Evolutionary conservation across 2,329 filamentous ascomycete genomes (phyloP).

Genomic region (Talaromyces sp.): DNA sequence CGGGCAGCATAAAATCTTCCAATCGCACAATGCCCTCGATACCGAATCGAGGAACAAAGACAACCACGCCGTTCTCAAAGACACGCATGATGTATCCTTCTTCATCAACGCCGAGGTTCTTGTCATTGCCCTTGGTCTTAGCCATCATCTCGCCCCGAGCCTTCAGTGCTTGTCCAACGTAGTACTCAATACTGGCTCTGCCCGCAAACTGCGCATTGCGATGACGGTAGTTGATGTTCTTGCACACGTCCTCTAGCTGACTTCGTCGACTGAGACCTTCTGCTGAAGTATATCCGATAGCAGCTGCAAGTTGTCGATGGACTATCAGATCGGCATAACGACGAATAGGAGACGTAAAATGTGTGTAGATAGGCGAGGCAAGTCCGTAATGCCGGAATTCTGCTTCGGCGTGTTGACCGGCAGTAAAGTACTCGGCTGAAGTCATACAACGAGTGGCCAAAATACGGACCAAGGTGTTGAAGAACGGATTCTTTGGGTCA

Average conservation of each 20-base stretch:
- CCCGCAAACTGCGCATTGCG: conserved; percentile 96
- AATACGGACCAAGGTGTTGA: conserved; percentile 97
- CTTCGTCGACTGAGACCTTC: conserved; percentile 75
- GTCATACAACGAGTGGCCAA: conserved; percentile 99
- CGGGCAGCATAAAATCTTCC: conserved; percentile 74
- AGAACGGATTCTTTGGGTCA: conserved; percentile 81
- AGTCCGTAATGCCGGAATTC: conserved; percentile 98
- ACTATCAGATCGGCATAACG: conserved; percentile 96
- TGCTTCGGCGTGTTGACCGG: conserved; percentile 85
- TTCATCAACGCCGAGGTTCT: conserved; percentile 61
- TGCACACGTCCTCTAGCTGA: conserved; percentile 89
- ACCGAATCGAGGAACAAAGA: conserved; percentile 92
- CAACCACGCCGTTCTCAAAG: conserved; percentile 95
- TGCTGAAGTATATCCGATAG: conserved; percentile 87
- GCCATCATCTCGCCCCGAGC: conserved; percentile 56
- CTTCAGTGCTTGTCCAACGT: conserved; percentile 93
- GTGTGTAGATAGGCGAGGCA: conserved; percentile 94
- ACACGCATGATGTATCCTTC: conserved; percentile 96
- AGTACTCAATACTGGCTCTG: conserved; percentile 92
- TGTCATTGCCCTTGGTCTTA: conserved; percentile 27
- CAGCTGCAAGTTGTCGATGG: conserved; percentile 89
- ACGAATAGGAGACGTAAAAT: conserved; percentile 96
- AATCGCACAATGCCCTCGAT: conserved; percentile 90
- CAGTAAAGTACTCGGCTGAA: conserved; percentile 96
- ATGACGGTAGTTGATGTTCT: conserved; percentile 97